Evolutionary conservation across 2,329 filamentous ascomycete species (phyloP).

Genomic region (Ceratocystis harringtonii): DNA sequence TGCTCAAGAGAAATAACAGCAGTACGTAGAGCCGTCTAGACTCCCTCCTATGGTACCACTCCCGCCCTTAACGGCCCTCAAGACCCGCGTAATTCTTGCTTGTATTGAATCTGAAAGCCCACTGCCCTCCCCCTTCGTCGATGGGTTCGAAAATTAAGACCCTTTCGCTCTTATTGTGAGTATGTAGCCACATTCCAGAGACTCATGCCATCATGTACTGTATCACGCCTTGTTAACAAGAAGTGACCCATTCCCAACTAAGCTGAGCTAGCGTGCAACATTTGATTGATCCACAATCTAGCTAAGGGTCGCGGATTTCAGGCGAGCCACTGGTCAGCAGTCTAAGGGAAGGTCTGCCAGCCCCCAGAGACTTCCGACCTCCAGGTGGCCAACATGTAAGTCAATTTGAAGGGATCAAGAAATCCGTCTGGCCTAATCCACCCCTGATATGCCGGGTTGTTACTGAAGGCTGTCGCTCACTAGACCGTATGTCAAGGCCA

Average conservation of each 20-base stretch:
- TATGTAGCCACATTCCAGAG: not conserved
- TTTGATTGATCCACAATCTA: not conserved
- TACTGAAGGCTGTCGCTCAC: not conserved
- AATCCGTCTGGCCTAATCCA: not conserved
- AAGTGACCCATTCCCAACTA: not conserved
- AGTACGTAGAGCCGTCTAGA: not conserved
- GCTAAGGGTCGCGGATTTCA: not conserved
- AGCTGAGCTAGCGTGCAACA: not conserved
- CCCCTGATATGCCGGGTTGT: not conserved
- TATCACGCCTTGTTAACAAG: not conserved
- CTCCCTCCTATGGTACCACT: not conserved
- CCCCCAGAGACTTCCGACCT: not conserved
- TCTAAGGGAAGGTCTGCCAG: not conserved
- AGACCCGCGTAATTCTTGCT: not conserved
- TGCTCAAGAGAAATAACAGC: not conserved
- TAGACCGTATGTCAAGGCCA: too few species aligned
- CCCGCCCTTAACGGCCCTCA: not conserved
- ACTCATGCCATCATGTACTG: too few species aligned
- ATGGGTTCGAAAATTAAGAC: not conserved
- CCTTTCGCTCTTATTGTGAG: not conserved
- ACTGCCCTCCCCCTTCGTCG: not conserved
- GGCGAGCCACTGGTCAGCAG: not conserved
- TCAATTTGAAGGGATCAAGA: not conserved
- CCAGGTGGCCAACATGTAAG: not conserved
- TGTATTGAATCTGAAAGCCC: not conserved